Percentiles rank a stretch among this genome's conserved stretches.
These are phyloP conservation scores for Pestalotiopsis fici DNA, from an alignment of 2,329 filamentous ascomycete genomes.

Conservation along the genomic window DNA sequence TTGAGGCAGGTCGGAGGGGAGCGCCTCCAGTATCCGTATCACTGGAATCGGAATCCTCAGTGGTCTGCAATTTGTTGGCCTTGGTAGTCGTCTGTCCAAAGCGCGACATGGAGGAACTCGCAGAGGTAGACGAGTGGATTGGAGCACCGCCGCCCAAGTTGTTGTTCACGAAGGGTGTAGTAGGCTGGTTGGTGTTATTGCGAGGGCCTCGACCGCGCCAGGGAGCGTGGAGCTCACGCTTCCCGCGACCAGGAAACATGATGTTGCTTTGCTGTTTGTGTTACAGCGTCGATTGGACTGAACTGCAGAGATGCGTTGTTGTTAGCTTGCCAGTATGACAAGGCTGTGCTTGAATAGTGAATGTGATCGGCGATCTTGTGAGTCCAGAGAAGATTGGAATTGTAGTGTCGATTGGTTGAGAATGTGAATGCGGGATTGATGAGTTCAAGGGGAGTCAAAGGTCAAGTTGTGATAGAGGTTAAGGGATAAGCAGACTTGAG, in stretches of 20 bases:
- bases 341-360: too few species aligned
- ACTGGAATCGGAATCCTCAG: not conserved
- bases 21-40: not conserved
- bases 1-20: not conserved
- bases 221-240: not conserved
- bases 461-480: too few species aligned
- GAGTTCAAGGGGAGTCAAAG: too few species aligned
- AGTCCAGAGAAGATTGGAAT: too few species aligned
- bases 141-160: conserved; percentile 14
- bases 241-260: not conserved
- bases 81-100: not conserved
- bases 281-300: not conserved
- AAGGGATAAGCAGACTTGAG: too few species aligned
- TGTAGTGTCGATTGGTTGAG: too few species aligned
- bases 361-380: too few species aligned
- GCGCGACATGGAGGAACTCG: not conserved
- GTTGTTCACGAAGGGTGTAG: not conserved
- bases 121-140: not conserved
- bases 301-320: not conserved
- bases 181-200: not conserved
- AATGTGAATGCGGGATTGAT: too few species aligned
- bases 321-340: not conserved
- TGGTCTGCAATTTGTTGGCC: not conserved
- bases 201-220: not conserved
- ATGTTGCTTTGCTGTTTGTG: not conserved